Base-by-base conservation (phyloP, 257 asterid species). In the Thymus quinquecostatus region DNA sequence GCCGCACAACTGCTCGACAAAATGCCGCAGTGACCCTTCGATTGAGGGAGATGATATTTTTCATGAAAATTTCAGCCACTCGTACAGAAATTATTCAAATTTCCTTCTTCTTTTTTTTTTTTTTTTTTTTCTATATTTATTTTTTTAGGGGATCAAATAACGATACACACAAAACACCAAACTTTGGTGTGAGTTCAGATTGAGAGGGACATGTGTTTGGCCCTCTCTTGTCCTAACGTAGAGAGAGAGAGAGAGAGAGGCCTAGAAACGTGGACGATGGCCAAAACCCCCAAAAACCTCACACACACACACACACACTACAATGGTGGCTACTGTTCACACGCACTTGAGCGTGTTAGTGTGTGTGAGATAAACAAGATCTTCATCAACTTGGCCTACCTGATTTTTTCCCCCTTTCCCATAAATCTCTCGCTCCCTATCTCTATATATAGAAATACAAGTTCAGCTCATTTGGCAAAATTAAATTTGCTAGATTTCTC, bases 401-500 rank as follows among this genome's bases (percentile, higher is more conserved):
- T 34, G 38, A 49, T 47, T 54, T 78, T 72, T 72, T 43, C 6
- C 9, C 1, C 27, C 36, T 44, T 11, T 11, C 41, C 47, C 32
- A 30, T 45, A 51, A 55, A 4, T 62, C 11, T 60, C 27, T 29
- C 54, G 7, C 36, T 13, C 55, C 13, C 28, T n/a, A 10, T 48
- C 54, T 48, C 54, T 48, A 6, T 48, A 43, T 76, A 64, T 66
- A 21, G 21, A 21, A 21, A 50, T 57, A 69, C 51, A 49, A 12
- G 61, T 38, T 33, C 1, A 30, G 1, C 55, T 21, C 60, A 53
- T 68, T 77, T 68, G 60, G 34, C 69, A 41, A 38, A 47, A 73
- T 77, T 77, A 82, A 75, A 45, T 47, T 28, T 72, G 79, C 90
- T 58, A 78, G 79, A 53, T 80, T 81, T 86, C 95, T 69, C 89